Evolutionary conservation across 202 grass and related monocot genomes (phyloP), one percentile per base, ranked within the genome.

Genomic region (Brachypodium distachyon): DNA sequence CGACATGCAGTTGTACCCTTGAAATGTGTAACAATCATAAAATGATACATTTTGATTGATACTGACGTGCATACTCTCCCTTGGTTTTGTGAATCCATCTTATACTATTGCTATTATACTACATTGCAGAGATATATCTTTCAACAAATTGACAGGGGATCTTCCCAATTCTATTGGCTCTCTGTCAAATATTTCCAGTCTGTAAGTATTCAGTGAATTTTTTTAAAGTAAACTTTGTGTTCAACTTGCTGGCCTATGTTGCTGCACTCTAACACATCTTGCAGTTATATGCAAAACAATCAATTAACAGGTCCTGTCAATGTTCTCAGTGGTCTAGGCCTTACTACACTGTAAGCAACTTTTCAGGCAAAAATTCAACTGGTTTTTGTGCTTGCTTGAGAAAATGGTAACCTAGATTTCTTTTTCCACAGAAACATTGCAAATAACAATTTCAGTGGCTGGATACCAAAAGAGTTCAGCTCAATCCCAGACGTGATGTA

Each of bases 251-350:
- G 5, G 28, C 26, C 38, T 68, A 81, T 26, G 82, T 41, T 27
- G 57, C 61, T 84, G 58, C 9, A 49, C 68, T 72, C 31, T 82
- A 57, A 42, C 41, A 44, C 19, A 54, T 76, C 76, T 80, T 79
- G 43, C 90, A 99, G 96, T 81, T 96, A 89, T 91, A 87, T 99
- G 60, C 83, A 99, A 64, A 86, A 93, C 76, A 99, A 99, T 89
- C 83, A 85, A 43, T 89, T 99, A 69, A 91, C 83, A 34, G 96
- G 96, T 51, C 79, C 92, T 64, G 96, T 99, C 49, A 87, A 96
- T 78, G 61, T 89, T 87, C 96, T 99, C 31, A 50, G 87, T 76
- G 85, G 56, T 54, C 83, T 99, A 67, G 74, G 51, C 74, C 81
- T 99, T 49, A 89, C 79, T 70, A 96, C 96, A 62, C 84, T 99